Base-by-base conservation (phyloP, 345 rosid species). In the Sonneratia caseolaris region DNA sequence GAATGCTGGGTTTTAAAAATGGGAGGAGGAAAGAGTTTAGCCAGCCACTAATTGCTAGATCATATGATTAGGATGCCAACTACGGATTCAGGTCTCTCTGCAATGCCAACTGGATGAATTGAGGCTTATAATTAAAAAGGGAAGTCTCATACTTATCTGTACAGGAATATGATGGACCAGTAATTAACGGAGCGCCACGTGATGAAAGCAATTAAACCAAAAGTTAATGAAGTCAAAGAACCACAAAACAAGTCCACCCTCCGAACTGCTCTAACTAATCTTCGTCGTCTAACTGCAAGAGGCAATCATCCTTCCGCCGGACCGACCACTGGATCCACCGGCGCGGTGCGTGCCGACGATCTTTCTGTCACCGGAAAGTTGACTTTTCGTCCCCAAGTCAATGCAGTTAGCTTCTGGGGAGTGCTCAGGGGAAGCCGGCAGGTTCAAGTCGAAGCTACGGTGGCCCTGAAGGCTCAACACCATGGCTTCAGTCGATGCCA, bases 381-480 rank as follows among this genome's bases (percentile, higher is more conserved):
- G 70, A 59, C 68, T 48, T 22, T 64, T 62, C 68, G 48, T 42
- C 24, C 53, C 67, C 61, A 22, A 42, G 24, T 47, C 59, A 59
- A 66, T 9, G 45, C 15, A 62, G 21, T 22, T 43, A 27, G 48
- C 64, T n/a, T 57, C 64, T 6, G 4, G 43, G 32, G 47, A 70
- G 71, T 37, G 35, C 56, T 81, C 83, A 0, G 83, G 80, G 75
- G 56, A 53, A 27, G 91, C 89, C 2, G 96, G 91, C 72, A 88
- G 35, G 77, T 90, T 90, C 37, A 90, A 74, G 82, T 90, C 96
- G 78, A 90, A 86, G 27, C 78, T 86, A 70, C 78, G 82, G 68
- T 22, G 48, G 66, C 64, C 24, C 37, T 86, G 85, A 64, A 74
- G 37, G 66, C 72, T 37, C 24, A 81, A 42, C 71, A 75, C 56